phyloP scores from a whole-genome alignment of 176 grass and related monocot species.

The Chloris gayana region DNA sequence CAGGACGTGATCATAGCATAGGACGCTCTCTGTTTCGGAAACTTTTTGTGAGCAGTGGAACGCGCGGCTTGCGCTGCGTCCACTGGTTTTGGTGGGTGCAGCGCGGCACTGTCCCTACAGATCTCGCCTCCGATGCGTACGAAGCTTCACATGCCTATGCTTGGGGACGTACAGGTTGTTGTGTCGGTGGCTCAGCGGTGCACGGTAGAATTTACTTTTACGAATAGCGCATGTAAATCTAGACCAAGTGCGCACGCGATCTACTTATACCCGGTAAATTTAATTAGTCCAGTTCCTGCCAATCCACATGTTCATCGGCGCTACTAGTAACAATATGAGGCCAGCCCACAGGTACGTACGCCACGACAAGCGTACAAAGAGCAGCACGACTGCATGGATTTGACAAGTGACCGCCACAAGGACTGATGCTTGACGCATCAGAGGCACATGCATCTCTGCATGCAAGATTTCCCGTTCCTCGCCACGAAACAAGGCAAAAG shows the following conservation, averaged over 20 bases:
- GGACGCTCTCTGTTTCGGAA: neutral
- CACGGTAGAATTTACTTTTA: neutral
- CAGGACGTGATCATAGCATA: neutral
- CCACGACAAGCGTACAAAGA: neutral
- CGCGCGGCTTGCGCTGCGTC: neutral
- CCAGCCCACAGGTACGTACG: neutral
- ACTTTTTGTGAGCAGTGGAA: neutral
- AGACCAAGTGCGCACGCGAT: neutral
- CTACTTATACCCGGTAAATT: neutral
- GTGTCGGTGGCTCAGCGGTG: no score
- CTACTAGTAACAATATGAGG: neutral
- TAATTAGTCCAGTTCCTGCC: neutral
- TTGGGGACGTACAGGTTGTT: neutral
- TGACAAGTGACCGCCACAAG: neutral
- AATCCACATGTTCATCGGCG: no score
- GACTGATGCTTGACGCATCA: neutral
- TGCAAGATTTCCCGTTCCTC: neutral
- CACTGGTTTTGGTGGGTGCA: neutral
- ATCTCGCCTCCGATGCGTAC: constrained; percentile 2
- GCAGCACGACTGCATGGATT: neutral
- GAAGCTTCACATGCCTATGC: neutral
- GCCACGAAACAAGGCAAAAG: neutral
- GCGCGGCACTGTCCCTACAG: constrained; percentile 6
- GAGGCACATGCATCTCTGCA: neutral
- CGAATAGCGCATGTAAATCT: neutral